Evolutionary conservation across 2,329 filamentous ascomycete genomes (phyloP), one percentile per base, ranked within the genome.

Genomic region (Nothophaeocryptopus gaeumannii): DNA sequence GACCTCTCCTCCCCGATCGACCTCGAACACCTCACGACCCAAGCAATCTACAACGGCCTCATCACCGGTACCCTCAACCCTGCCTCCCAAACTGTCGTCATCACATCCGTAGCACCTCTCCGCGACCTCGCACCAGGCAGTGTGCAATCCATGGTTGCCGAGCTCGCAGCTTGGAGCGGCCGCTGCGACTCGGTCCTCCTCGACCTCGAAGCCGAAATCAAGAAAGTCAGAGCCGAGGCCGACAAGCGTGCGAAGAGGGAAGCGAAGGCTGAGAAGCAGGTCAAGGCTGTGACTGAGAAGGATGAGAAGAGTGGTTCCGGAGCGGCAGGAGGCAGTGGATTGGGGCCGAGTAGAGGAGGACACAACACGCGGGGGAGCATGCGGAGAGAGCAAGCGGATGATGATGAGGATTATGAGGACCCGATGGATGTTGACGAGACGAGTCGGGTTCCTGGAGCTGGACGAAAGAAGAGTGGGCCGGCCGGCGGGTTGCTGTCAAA

Each of bases 21-120:
- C 38, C 82, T 99, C 47, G 93, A 99, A 75, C 82, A 86, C 58
- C 81, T 96, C 53, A 83, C 97, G 59, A 93, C 92, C 60, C 83
- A 84, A 33, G 87, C 90, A 61, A 86, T 96, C 65, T 97, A 96
- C 74, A 83, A 86, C 5, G 88, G 86, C 35, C 81, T 99, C 2
- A 73, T 99, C 41, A 79, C 81, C 34, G 92, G 86, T 5, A 91
- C 88, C 35, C 84, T 99, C 48, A 88, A 96, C 66, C 89, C 91
- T 3, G 81, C 82, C 50, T 79, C 85, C 47, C 82, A 85, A 31
- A 78, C 80, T 53, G 86, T 97, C 15, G 81, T 85, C 64, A 83
- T 97, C 46, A 85, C 84, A 43, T 85, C 87, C 53, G 83, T 96
- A 30, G 83, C 91, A 0, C 87, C 93, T 0, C 81, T 96, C 1